Evolutionary conservation across 2,329 filamentous ascomycete genomes (phyloP), one percentile per base, ranked within the genome.

Genomic region (Fusarium chuoi): DNA sequence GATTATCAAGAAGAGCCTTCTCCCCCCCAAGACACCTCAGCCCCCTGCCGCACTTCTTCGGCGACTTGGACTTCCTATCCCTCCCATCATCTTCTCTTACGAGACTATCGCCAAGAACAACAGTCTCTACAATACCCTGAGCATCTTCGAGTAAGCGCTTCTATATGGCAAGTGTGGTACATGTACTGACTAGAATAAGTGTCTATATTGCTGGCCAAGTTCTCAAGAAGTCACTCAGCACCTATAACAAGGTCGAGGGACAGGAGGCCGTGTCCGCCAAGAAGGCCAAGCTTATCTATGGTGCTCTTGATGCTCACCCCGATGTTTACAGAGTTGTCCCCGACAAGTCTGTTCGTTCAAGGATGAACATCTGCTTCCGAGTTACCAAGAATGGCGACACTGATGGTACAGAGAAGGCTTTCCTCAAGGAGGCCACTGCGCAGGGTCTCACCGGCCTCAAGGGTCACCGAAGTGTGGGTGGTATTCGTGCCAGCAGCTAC

Each of bases 291-390:
- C 81, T 93, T 38, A 90, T 98, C 61, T 98, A 99, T 79, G 85
- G 82, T 3, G 91, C 91, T 2, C 87, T 98, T 13, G 96, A 98
- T 75, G 89, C 89, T 49, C 87, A 93, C 77, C 89, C 93, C 0
- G 85, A 91, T 0, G 84, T 92, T n/a, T 98, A 97, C 84, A 87
- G 85, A 66, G 82, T 98, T 38, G 91, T 98, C 0, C 94, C 95
- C 0, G 88, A 93, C 75, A 93, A 93, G 83, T 85, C 85, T 28
- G 92, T 89, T 7, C 92, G 95, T 64, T 97, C 94, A 77, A 87
- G 94, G 62, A 98, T 98, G 93, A 98, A 98, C 83, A 93, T 98
- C 66, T 98, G 95, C 87, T 98, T 98, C 87, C 87, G 95, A 22
- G 88, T 97, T 24, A 86, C 77, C 73, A 86, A 85, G 81, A 82